Evolutionary conservation across 106 monocot genomes (phyloP).

Genomic region (Triglochin maritima): DNA sequence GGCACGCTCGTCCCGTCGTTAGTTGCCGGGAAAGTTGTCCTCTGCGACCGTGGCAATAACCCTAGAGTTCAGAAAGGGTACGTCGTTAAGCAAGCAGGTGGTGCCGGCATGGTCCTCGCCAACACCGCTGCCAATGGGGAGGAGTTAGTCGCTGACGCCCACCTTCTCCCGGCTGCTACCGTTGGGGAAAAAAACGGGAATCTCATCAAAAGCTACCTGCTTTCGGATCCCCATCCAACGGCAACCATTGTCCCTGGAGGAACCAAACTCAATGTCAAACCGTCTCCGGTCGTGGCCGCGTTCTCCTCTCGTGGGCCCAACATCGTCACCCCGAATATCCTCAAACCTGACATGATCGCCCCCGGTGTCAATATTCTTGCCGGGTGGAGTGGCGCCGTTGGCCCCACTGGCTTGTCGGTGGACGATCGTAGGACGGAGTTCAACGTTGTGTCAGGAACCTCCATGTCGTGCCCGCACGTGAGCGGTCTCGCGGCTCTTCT

Average conservation of each 20-base stretch:
- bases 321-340: constrained; percentile 52
- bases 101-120: constrained; percentile 64
- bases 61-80: constrained; percentile 76
- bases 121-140: constrained; percentile 83
- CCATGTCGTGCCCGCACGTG: constrained; percentile 96
- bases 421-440: constrained; percentile 62
- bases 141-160: constrained; percentile 90
- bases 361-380: constrained; percentile 95
- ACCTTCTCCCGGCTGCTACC: constrained; percentile 60
- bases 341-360: constrained; percentile 86
- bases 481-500: constrained; percentile 82
- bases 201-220: constrained; percentile 36
- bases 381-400: constrained; percentile 64
- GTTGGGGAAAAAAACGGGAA: constrained; percentile 60
- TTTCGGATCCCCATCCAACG: constrained; percentile 41
- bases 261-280: constrained; percentile 57
- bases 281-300: constrained; percentile 85
- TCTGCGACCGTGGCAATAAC: constrained; percentile 82
- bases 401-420: constrained; percentile 53
- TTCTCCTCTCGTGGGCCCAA: constrained; percentile 94
- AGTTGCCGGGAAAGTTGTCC: constrained; percentile 73
- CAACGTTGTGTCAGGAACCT: constrained; percentile 95
- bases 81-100: constrained; percentile 79
- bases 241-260: constrained; percentile 60
- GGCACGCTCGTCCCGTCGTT: constrained; percentile 61